Evolutionary conservation across 2,329 filamentous ascomycete genomes (phyloP).

Genomic region (Xylariaceae sp.): DNA sequence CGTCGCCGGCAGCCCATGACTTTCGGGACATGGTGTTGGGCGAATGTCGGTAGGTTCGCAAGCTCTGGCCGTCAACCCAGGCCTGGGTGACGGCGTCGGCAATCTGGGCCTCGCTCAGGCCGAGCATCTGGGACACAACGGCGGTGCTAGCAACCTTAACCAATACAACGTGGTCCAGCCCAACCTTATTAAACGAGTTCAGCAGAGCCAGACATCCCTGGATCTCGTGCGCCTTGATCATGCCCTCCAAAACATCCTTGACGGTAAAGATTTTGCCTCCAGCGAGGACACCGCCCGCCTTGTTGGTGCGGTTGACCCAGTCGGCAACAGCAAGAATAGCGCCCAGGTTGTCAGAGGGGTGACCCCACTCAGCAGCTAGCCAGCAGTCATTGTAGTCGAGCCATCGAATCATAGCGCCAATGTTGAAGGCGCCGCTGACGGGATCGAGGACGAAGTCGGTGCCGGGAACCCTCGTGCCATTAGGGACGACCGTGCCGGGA

Average conservation of each 20-base stretch:
- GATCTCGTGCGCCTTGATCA: constrained; percentile 99
- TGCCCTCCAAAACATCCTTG: constrained; percentile 89
- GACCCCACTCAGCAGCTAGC: constrained; percentile 98
- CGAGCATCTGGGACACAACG: constrained; percentile 93
- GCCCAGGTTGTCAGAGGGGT: constrained; percentile 96
- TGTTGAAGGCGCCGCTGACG: constrained; percentile 96
- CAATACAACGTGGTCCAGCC: constrained; percentile 93
- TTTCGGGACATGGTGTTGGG: constrained; percentile 99
- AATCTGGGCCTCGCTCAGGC: constrained; percentile 85
- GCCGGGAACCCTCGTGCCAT: constrained; percentile 87
- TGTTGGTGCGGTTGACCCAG: constrained; percentile 93
- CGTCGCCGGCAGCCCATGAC: constrained; percentile 98
- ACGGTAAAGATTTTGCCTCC: constrained; percentile 88
- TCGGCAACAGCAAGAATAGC: constrained; percentile 96
- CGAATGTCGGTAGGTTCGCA: constrained; percentile 95
- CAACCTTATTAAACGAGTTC: constrained; percentile 99
- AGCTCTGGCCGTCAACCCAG: constrained; percentile 93
- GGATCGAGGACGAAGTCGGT: constrained; percentile 95
- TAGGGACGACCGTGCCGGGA: constrained; percentile 85
- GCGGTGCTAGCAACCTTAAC: constrained; percentile 97
- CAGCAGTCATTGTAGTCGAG: constrained; percentile 99
- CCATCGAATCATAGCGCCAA: constrained; percentile 98
- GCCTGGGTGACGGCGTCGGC: constrained; percentile 95
- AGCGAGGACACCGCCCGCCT: constrained; percentile 74
- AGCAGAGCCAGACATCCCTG: constrained; percentile 95